These are phyloP conservation scores for Oenanthe javanica DNA, from an alignment of 140 eudicot genomes.

Conservation along the genomic window DNA sequence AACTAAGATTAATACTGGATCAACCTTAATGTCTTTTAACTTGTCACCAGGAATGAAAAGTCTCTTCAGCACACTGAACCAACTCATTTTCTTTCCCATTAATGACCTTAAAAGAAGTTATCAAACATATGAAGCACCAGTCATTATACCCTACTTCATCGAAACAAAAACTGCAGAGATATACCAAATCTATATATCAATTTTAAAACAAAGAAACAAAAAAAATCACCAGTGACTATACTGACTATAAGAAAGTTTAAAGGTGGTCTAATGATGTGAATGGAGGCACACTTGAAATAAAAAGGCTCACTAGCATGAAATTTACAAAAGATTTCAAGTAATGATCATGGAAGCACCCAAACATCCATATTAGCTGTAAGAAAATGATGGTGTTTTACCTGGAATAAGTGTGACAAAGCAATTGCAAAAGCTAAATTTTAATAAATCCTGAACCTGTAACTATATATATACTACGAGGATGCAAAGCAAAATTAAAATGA, in stretches of 20 bases:
- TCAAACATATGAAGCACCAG: neutral
- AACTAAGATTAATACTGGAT: neutral
- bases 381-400: neutral
- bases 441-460: no score
- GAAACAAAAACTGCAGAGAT: neutral
- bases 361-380: neutral
- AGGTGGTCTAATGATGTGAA: neutral
- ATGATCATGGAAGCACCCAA: neutral
- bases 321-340: neutral
- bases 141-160: neutral
- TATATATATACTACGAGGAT: neutral
- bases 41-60: slow-evolving; percentile 11
- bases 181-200: neutral
- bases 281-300: neutral
- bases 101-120: neutral
- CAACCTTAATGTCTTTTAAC: slow-evolving; percentile 6
- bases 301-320: neutral
- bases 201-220: neutral
- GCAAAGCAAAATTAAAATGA: neutral
- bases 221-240: neutral
- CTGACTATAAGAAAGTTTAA: neutral
- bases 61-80: slow-evolving; percentile 16
- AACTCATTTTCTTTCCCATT: slow-evolving; percentile 18
- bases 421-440: neutral
- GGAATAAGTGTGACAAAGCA: neutral